Evolutionary conservation across 2,329 filamentous ascomycete species (phyloP).

Genomic region (Incumbomyces delicatus): DNA sequence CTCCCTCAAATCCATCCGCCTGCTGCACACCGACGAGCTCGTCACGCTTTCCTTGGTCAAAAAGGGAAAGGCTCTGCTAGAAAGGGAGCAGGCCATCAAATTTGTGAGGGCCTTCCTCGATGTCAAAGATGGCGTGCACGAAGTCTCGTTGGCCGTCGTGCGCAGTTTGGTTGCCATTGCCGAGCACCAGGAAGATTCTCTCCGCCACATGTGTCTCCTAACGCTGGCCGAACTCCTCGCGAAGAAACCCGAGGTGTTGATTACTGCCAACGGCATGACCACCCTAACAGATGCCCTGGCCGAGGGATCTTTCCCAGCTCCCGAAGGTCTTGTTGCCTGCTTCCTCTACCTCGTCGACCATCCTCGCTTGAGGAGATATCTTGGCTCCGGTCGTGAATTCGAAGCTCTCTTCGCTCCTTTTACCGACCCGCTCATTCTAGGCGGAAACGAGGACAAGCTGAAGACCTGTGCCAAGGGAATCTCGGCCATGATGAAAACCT

Average conservation of each 20-base stretch:
- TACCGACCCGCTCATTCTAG: slow-evolving; percentile 61
- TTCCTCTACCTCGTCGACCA: slow-evolving; percentile 84
- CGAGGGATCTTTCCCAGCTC: slow-evolving; percentile 84
- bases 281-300: slow-evolving; percentile 85
- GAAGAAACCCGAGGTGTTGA: slow-evolving; percentile 69
- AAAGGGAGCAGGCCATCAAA: slow-evolving; percentile 92
- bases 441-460: slow-evolving; percentile 52
- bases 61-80: slow-evolving; percentile 91
- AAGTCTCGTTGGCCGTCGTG: slow-evolving; percentile 78
- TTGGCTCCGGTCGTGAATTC: slow-evolving; percentile 81
- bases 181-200: slow-evolving; percentile 71
- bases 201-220: slow-evolving; percentile 84
- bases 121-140: slow-evolving; percentile 80
- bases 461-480: slow-evolving; percentile 91
- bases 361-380: slow-evolving; percentile 66
- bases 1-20: slow-evolving; percentile 79
- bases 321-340: slow-evolving; percentile 77
- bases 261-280: slow-evolving; percentile 73
- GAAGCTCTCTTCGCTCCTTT: slow-evolving; percentile 86
- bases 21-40: slow-evolving; percentile 81
- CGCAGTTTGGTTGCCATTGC: slow-evolving; percentile 85
- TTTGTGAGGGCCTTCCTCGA: slow-evolving; percentile 92
- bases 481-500: slow-evolving; percentile 78
- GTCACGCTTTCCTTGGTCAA: slow-evolving; percentile 90
- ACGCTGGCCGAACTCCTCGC: slow-evolving; percentile 87